phyloP scores from a whole-genome alignment of 2,329 filamentous ascomycete genomes.

The Ascosphaera apis region DNA sequence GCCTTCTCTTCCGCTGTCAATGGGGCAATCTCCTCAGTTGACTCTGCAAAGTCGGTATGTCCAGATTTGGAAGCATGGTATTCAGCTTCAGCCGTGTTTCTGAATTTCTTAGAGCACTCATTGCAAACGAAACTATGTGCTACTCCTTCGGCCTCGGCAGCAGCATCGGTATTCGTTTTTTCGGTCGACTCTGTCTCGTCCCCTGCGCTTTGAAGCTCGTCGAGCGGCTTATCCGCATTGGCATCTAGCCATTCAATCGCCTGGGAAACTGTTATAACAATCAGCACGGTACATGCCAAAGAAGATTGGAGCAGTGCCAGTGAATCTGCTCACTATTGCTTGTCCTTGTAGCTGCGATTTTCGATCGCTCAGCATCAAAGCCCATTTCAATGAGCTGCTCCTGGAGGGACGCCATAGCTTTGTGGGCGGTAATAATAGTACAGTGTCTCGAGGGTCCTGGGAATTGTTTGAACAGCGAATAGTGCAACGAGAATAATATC shows the following conservation, averaged over 20 bases:
- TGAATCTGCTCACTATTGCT: constrained; percentile 42
- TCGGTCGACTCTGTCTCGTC: constrained; percentile 3
- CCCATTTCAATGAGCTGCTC: constrained; percentile 42
- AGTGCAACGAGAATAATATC: no score
- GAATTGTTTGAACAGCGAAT: no score
- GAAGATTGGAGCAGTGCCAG: neutral
- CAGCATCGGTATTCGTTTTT: constrained; percentile 9
- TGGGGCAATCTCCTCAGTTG: constrained; percentile 73
- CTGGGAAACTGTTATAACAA: constrained; percentile 41
- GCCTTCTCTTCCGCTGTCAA: constrained; percentile 83
- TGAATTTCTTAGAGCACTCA: constrained; percentile 81
- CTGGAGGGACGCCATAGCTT: constrained; percentile 28
- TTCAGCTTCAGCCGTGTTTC: constrained; percentile 56
- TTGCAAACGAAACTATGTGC: constrained; percentile 78
- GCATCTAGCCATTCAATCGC: constrained; percentile 89
- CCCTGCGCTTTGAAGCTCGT: constrained; percentile 42
- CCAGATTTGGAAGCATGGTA: constrained; percentile 84
- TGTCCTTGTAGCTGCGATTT: constrained; percentile 63
- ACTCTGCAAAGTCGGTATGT: constrained; percentile 80
- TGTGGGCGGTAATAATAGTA: neutral
- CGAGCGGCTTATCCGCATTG: constrained; percentile 68
- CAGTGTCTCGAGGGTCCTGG: no score
- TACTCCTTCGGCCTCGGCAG: constrained; percentile 21
- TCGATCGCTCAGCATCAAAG: constrained; percentile 62
- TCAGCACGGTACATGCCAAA: neutral